phyloP scores from a whole-genome alignment of 2,329 filamentous ascomycete species.

The Fusarium torreyae region DNA sequence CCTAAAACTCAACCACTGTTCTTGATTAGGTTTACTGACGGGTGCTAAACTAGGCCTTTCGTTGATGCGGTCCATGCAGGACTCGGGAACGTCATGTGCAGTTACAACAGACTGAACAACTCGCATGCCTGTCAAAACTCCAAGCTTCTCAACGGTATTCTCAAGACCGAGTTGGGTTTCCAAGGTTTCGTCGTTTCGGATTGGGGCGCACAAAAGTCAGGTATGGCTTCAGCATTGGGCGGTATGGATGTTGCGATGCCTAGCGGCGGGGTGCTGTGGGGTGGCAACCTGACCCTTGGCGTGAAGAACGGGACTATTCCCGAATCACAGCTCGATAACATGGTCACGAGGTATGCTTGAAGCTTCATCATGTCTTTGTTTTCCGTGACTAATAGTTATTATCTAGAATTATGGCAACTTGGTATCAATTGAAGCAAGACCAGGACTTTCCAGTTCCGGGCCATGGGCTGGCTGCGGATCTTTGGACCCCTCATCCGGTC shows the following conservation, averaged over 20 bases:
- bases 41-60: slow-evolving; percentile 66
- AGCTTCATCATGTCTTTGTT: background rate
- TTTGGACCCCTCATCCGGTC: background rate
- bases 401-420: slow-evolving; percentile 9
- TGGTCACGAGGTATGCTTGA: slow-evolving; percentile 19
- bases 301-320: slow-evolving; percentile 29
- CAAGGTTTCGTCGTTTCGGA: slow-evolving; percentile 77
- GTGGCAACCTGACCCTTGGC: slow-evolving; percentile 17
- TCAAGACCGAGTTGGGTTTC: slow-evolving; percentile 81
- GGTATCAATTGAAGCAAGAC: slow-evolving; percentile 24
- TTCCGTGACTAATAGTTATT: background rate
- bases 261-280: slow-evolving; percentile 3
- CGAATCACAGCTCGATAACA: slow-evolving; percentile 22
- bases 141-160: slow-evolving; percentile 53
- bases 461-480: background rate
- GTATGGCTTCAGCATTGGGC: slow-evolving; percentile 21
- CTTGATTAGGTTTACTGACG: too few species aligned
- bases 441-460: background rate
- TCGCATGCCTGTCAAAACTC: slow-evolving; percentile 54
- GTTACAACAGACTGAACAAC: slow-evolving; percentile 80
- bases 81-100: slow-evolving; percentile 84
- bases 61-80: slow-evolving; percentile 81
- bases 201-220: slow-evolving; percentile 19
- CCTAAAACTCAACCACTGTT: too few species aligned
- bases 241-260: slow-evolving; percentile 52